Evolutionary conservation across 1,284 basidiomycete genomes (phyloP).

Genomic region (Cryptococcus hybrid): DNA sequence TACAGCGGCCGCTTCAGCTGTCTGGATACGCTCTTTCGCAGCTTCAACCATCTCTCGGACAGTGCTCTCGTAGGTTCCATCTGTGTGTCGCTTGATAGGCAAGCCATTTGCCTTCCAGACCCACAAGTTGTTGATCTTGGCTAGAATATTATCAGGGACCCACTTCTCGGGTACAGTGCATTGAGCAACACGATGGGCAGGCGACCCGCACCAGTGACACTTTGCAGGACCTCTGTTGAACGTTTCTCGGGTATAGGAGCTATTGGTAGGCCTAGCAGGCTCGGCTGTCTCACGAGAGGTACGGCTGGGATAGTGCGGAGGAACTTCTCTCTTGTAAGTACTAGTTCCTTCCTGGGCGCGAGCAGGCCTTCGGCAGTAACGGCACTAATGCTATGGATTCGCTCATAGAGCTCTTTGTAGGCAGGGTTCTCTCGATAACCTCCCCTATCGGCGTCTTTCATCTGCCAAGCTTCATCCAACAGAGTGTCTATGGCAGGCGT

Average conservation of each 20-base stretch:
- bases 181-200: background rate
- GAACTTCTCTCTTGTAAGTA: background rate
- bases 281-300: background rate
- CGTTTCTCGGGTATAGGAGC: too few species aligned
- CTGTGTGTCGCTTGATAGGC: background rate
- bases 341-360: background rate
- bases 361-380: background rate
- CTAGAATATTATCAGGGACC: background rate
- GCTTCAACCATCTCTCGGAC: background rate
- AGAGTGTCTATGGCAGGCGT: background rate
- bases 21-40: background rate
- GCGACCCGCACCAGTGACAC: background rate
- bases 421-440: background rate
- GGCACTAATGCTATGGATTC: background rate
- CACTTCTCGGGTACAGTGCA: background rate
- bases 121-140: background rate
- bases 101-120: background rate
- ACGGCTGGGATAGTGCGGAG: background rate
- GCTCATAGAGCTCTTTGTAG: background rate
- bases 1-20: background rate
- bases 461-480: background rate
- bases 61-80: background rate
- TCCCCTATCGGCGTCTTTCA: background rate
- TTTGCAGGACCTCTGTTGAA: background rate
- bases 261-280: background rate